These are phyloP conservation scores for Mortierella alpina DNA, from an alignment of 192 early-diverging fungal genomes.

Conservation along the genomic window DNA sequence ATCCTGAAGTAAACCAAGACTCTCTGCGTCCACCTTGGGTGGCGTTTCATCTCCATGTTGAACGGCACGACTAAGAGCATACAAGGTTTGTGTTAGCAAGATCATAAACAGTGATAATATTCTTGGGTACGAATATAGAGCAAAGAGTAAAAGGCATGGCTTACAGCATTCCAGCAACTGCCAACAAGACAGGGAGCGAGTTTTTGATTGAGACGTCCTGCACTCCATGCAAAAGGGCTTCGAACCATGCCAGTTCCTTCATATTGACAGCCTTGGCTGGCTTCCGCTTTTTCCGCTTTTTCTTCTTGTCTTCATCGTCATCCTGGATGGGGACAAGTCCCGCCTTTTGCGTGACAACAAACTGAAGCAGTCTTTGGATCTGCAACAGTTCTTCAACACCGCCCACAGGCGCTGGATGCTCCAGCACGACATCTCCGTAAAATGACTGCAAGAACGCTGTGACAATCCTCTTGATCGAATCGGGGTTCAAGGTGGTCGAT, in stretches of 20 bases:
- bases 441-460: slow-evolving; percentile 27
- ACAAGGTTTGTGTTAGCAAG: not conserved
- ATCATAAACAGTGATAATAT: not conserved
- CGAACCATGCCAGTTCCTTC: slow-evolving; percentile 27
- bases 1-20: slow-evolving; percentile 40
- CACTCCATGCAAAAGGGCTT: slow-evolving; percentile 31
- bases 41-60: slow-evolving; percentile 46
- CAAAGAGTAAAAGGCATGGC: not conserved
- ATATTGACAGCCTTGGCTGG: slow-evolving; percentile 19
- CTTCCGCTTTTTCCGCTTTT: slow-evolving; percentile 26
- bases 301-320: slow-evolving; percentile 21
- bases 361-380: slow-evolving; percentile 44
- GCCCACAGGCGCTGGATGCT: not conserved
- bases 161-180: slow-evolving; percentile 43
- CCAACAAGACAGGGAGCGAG: slow-evolving; percentile 21
- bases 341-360: slow-evolving; percentile 40
- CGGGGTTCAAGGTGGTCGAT: slow-evolving; percentile 13
- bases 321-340: slow-evolving; percentile 24
- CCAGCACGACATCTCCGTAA: slow-evolving; percentile 9
- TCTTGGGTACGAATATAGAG: not conserved
- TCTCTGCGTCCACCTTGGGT: slow-evolving; percentile 33
- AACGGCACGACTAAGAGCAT: slow-evolving; percentile 26
- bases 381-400: slow-evolving; percentile 35
- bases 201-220: slow-evolving; percentile 11
- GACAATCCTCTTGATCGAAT: slow-evolving; percentile 23